phyloP scores from a whole-genome alignment of 768 basidiomycete genomes.

The Calocera viscosa region DNA sequence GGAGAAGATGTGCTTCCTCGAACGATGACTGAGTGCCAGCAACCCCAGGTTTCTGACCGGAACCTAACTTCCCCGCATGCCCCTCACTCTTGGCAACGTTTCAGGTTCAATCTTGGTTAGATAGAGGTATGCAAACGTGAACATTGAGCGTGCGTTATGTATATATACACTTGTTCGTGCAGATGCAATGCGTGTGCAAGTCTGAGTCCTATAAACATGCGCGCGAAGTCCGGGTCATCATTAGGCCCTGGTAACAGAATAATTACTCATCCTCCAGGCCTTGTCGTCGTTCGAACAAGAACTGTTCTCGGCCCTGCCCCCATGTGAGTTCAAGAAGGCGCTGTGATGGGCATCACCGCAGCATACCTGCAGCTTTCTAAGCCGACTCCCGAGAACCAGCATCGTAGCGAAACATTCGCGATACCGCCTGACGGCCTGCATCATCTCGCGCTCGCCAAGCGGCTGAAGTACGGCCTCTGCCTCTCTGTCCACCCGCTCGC shows the following conservation, averaged over 20 bases:
- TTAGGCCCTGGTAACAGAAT: no score
- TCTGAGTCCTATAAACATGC: neutral
- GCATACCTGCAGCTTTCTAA: constrained; percentile 10
- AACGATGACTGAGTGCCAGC: no score
- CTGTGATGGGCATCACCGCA: neutral
- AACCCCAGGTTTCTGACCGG: no score
- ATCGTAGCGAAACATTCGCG: constrained; percentile 15
- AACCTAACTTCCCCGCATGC: no score
- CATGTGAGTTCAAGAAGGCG: neutral
- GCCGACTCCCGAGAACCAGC: constrained; percentile 13
- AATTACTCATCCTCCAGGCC: neutral
- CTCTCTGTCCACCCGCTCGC: neutral
- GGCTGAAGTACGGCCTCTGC: neutral
- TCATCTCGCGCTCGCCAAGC: constrained; percentile 12
- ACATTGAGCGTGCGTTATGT: neutral
- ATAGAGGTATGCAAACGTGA: neutral
- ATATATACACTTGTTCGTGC: neutral
- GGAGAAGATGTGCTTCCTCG: no score
- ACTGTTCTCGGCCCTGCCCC: constrained; percentile 9
- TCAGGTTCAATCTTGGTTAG: neutral
- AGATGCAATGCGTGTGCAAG: neutral
- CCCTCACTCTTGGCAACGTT: no score
- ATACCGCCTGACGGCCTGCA: constrained; percentile 12
- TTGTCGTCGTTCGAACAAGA: constrained; percentile 9
- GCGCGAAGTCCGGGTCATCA: neutral